Evolutionary conservation across 2,329 filamentous ascomycete genomes (phyloP), one percentile per base, ranked within the genome.

Genomic region (Trematosphaeria pertusa): DNA sequence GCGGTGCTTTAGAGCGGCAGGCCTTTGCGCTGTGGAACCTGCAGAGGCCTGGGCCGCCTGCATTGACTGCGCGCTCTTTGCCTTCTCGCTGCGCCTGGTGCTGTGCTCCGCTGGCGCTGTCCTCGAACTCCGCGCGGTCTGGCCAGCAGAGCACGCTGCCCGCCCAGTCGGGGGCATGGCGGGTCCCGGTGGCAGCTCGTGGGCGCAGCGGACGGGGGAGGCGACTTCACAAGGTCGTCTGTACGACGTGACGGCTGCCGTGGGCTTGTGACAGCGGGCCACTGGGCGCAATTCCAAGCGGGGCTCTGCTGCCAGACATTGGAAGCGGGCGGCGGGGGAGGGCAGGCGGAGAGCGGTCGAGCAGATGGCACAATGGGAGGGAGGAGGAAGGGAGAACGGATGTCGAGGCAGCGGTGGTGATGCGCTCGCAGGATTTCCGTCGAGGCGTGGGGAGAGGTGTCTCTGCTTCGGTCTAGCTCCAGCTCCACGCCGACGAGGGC

Each of bases 1-100:
- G 57, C 71, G 70, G 35, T 50, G 55, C 60, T 72, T 68, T 47
- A 70, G 54, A 40, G 43, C 54, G 14, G 47, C 50, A 12, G 70
- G 70, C 12, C 68, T 67, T 51, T 55, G 54, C 15, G 52, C 34
- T 8, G 52, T 35, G 40, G 40, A 48, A 32, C 38, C 47, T 8
- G 58, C 43, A 31, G 51, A 45, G 48, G 37, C 45, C 41, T 61
- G 55, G 47, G 50, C 52, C 24, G 56, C 43, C 42, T 54, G 61
- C 50, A 58, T 58, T n/a, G 55, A 39, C 48, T 61, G 62, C 15
- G 60, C 56, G 52, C 56, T 65, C 39, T 56, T 64, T 22, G 56
- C 45, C 52, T 62, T 68, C 12, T 65, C 61, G 48, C 43, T 39
- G 40, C 60, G 56, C 46, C 26, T 36, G 33, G 14, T 3, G 19